These are phyloP conservation scores for Penicillium sp. DNA, from an alignment of 2,329 filamentous ascomycete genomes.

Conservation along the genomic window DNA sequence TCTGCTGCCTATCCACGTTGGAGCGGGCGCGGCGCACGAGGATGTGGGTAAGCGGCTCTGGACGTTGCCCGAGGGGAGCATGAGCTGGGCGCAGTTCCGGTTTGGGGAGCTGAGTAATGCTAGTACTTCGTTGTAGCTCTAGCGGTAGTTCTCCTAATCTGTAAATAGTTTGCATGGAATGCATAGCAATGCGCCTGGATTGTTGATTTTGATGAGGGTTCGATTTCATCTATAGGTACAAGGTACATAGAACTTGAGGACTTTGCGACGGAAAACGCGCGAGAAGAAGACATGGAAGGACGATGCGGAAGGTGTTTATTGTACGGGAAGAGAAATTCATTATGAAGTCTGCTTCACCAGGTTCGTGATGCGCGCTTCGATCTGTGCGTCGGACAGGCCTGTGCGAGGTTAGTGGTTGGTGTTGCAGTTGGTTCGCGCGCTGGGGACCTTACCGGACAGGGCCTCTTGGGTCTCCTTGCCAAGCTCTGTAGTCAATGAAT, in stretches of 20 bases:
- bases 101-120: slow-evolving; percentile 45
- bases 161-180: not conserved
- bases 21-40: slow-evolving; percentile 56
- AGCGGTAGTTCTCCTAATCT: not conserved
- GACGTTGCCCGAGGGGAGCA: slow-evolving; percentile 53
- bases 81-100: slow-evolving; percentile 59
- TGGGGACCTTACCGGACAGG: slow-evolving; percentile 53
- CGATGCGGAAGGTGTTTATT: slow-evolving; percentile 7
- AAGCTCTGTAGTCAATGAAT: slow-evolving; percentile 51
- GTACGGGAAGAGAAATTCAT: slow-evolving; percentile 13
- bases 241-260: slow-evolving; percentile 34
- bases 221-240: slow-evolving; percentile 45
- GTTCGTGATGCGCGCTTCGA: slow-evolving; percentile 66
- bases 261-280: slow-evolving; percentile 27
- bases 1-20: slow-evolving; percentile 61
- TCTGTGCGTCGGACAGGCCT: slow-evolving; percentile 70
- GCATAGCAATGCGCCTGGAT: not conserved
- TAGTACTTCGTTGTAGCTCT: slow-evolving; percentile 24
- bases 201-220: slow-evolving; percentile 10
- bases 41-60: slow-evolving; percentile 51
- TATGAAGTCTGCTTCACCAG: slow-evolving; percentile 58
- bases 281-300: slow-evolving; percentile 27
- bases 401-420: slow-evolving; percentile 16
- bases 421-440: not conserved
- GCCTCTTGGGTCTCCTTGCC: slow-evolving; percentile 68